phyloP scores from a whole-genome alignment of 129 eudicot species.

The Centella asiatica region DNA sequence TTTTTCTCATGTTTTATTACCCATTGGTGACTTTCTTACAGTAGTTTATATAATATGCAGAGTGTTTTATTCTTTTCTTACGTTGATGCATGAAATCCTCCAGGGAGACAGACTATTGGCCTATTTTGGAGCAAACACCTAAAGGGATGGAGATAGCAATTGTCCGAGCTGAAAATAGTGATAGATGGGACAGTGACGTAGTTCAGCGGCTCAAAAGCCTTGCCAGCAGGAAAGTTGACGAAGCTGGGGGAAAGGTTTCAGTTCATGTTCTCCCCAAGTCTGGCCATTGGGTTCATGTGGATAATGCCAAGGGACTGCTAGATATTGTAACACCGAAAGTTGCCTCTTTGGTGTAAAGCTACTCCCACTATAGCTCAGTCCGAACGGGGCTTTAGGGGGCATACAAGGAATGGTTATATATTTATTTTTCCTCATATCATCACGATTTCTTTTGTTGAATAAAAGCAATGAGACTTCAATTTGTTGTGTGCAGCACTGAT shows the following conservation, averaged over 20 bases:
- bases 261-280: conserved; percentile 72
- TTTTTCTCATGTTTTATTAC: not conserved
- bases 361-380: too few relatives aligned
- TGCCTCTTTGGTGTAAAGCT: conserved; percentile 39
- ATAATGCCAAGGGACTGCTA: conserved; percentile 92
- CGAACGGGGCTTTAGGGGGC: not conserved
- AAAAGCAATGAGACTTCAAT: too few relatives aligned
- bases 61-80: not conserved
- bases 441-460: not conserved
- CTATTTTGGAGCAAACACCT: conserved; percentile 75
- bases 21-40: not conserved
- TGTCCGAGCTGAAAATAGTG: conserved; percentile 90
- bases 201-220: conserved; percentile 55
- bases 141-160: conserved; percentile 68
- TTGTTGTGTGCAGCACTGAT: too few relatives aligned
- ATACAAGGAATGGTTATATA: not conserved
- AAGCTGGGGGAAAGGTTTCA: conserved; percentile 51
- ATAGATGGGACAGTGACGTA: conserved; percentile 67
- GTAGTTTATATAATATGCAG: not conserved
- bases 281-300: conserved; percentile 99
- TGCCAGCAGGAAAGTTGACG: conserved; percentile 23
- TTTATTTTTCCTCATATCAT: not conserved
- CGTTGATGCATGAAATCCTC: not conserved
- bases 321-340: conserved; percentile 76
- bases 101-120: conserved; percentile 86